These are phyloP conservation scores for Beta corolliflora DNA, from an alignment of 179 eudicot species.

Conservation along the genomic window DNA sequence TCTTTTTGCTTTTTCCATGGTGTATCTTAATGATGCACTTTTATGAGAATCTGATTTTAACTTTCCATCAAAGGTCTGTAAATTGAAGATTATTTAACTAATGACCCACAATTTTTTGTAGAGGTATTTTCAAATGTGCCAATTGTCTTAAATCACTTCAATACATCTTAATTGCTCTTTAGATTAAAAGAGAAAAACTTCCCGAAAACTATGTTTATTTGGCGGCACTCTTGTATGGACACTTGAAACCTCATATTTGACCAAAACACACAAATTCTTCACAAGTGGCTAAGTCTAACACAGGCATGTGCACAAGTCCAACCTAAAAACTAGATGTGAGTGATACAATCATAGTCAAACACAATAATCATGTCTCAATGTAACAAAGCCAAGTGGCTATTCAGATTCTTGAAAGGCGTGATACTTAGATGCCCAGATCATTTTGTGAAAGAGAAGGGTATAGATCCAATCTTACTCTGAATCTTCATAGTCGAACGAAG, in stretches of 20 bases:
- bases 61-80: too few relatives aligned
- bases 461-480: slow-evolving; percentile 59
- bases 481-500: slow-evolving; percentile 91
- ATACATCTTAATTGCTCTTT: too few relatives aligned
- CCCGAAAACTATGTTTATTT: too few relatives aligned
- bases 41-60: too few relatives aligned
- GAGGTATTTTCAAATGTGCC: not conserved
- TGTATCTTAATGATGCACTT: not conserved
- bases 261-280: not conserved
- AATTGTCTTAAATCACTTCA: not conserved
- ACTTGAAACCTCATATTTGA: not conserved
- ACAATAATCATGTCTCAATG: not conserved
- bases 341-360: not conserved
- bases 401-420: not conserved
- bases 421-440: not conserved
- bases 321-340: not conserved
- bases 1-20: not conserved
- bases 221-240: not conserved
- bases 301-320: not conserved
- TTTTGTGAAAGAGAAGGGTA: not conserved
- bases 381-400: not conserved
- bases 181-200: too few relatives aligned
- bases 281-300: not conserved
- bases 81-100: too few relatives aligned
- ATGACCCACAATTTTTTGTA: not conserved